Conservation (phyloP, 1,284 basidiomycete genomes). For the Uromyces viciae-fabae region DNA sequence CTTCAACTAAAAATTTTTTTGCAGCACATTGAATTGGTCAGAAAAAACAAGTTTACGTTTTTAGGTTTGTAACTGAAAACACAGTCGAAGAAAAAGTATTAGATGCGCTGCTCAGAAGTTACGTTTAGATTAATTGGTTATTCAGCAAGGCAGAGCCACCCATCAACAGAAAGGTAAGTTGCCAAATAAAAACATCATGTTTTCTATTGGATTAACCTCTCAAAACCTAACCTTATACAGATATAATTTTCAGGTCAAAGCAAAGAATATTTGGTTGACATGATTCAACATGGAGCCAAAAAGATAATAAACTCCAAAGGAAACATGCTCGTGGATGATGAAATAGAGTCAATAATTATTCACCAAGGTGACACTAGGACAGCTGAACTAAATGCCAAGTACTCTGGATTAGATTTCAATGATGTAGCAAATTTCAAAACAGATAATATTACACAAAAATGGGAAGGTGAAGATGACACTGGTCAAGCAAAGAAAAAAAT, state of each 20-base stretch:
- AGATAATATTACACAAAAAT: constrained; percentile 67
- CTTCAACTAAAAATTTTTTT: background rate
- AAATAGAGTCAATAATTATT: constrained; percentile 92
- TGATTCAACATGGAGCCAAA: constrained; percentile 97
- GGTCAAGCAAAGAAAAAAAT: constrained; percentile 64
- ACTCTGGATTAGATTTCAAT: constrained; percentile 85
- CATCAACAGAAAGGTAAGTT: constrained; percentile 55
- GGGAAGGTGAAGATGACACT: constrained; percentile 92
- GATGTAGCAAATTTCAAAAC: constrained; percentile 96
- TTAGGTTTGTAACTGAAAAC: constrained; percentile 90
- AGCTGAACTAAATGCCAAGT: constrained; percentile 81
- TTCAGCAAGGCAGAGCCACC: constrained; percentile 80
- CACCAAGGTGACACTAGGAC: constrained; percentile 86
- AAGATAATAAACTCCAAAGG: constrained; percentile 77
- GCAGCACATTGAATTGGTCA: constrained; percentile 92
- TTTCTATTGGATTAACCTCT: background rate
- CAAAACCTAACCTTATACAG: constrained; percentile 1
- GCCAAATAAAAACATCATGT: background rate
- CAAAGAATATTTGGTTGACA: constrained; percentile 94
- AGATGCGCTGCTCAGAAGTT: constrained; percentile 95
- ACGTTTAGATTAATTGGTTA: constrained; percentile 91
- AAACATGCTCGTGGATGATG: constrained; percentile 74
- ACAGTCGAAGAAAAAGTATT: constrained; percentile 97
- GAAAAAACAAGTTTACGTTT: constrained; percentile 97
- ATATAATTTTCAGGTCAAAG: constrained; percentile 60